Conservation (phyloP, 2,329 filamentous ascomycete genomes). For the Nigrospora oryzae region DNA sequence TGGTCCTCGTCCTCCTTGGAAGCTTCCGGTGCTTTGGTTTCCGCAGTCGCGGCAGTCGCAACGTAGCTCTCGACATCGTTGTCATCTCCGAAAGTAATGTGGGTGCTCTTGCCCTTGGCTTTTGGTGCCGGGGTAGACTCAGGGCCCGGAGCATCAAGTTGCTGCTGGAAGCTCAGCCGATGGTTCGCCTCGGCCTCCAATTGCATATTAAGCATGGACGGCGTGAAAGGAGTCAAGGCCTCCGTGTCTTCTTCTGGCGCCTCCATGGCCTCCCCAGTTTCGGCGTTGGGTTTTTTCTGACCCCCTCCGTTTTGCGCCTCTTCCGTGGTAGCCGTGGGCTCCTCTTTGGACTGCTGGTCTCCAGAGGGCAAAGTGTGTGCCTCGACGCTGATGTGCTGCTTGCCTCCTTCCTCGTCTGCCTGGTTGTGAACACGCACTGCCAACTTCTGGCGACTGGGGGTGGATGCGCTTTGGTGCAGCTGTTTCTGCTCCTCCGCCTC, state of each 20-base stretch:
- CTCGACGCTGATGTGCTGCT: constrained; percentile 10
- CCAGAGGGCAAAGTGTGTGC: constrained; percentile 11
- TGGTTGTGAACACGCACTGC: constrained; percentile 12
- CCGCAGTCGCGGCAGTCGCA: constrained; percentile 12
- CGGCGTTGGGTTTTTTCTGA: background rate
- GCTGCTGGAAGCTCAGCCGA: constrained; percentile 6
- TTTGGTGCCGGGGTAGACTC: constrained; percentile 6
- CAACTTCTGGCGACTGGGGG: constrained; percentile 12
- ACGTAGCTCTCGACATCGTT: constrained; percentile 22
- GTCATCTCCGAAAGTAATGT: constrained; percentile 22
- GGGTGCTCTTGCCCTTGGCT: constrained; percentile 17
- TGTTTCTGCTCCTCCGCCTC: background rate
- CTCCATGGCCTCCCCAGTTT: background rate
- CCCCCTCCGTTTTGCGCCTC: constrained; percentile 12
- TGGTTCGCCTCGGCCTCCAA: constrained; percentile 20
- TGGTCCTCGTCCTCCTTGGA: constrained; percentile 23
- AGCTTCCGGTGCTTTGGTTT: background rate
- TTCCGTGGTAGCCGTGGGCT: constrained; percentile 9
- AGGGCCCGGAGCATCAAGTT: constrained; percentile 4
- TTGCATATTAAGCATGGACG: constrained; percentile 18
- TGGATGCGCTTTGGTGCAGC: constrained; percentile 1
- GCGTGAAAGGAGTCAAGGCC: constrained; percentile 7
- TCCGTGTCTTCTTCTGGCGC: constrained; percentile 3
- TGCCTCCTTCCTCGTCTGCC: background rate
- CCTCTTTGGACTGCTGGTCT: constrained; percentile 8